These are phyloP conservation scores for Aspergillus melleus DNA, from an alignment of 2,329 filamentous ascomycete species.

Conservation along the genomic window DNA sequence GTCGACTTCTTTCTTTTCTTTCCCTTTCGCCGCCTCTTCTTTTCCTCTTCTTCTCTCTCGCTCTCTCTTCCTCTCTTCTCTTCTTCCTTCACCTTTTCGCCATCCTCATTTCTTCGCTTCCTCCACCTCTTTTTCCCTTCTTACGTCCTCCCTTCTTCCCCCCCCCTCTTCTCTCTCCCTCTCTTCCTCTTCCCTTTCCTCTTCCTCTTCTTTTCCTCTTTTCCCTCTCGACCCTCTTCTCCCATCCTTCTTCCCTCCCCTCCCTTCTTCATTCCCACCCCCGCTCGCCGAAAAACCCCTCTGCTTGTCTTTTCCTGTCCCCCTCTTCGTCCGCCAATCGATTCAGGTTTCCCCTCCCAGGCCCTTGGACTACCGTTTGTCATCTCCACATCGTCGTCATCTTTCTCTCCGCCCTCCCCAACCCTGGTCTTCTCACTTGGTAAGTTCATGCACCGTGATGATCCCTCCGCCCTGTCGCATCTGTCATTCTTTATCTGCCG, in stretches of 20 bases:
- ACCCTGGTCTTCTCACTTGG: neutral
- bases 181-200: conserved; percentile 24
- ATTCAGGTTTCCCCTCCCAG: conserved; percentile 2
- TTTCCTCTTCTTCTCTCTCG: conserved; percentile 13
- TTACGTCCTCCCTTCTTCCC: conserved; percentile 17
- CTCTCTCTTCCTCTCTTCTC: conserved; percentile 14
- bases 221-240: conserved; percentile 12
- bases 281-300: conserved; percentile 31
- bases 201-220: conserved; percentile 19
- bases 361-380: neutral
- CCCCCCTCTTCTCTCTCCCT: conserved; percentile 12
- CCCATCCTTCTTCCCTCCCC: conserved; percentile 15
- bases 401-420: neutral
- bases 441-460: neutral
- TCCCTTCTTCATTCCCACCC: conserved; percentile 26
- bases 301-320: conserved; percentile 21
- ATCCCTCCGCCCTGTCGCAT: neutral
- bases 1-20: conserved; percentile 14
- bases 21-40: conserved; percentile 7
- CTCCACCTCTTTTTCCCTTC: conserved; percentile 22
- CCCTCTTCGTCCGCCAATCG: conserved; percentile 14
- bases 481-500: neutral
- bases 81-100: conserved; percentile 19
- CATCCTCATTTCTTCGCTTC: conserved; percentile 22
- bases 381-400: neutral